Percentiles rank a stretch among this genome's conserved stretches.
Evolutionary conservation across 495 filamentous ascomycete species (phyloP).

Genomic region (Daldinia vernicosa): DNA sequence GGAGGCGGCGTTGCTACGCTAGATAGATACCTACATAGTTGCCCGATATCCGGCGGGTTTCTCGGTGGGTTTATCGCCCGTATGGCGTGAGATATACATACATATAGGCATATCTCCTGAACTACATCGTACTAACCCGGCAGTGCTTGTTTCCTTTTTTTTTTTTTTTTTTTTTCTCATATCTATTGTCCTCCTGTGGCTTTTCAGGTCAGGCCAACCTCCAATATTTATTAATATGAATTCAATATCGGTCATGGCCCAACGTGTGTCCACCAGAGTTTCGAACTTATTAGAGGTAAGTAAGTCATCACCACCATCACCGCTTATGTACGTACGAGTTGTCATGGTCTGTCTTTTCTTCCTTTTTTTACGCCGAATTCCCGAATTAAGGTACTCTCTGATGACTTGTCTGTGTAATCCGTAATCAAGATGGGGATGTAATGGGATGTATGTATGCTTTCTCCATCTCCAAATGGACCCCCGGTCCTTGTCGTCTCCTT

Average conservation of each 20-base stretch:
- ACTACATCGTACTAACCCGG: too few relatives aligned
- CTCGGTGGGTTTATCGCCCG: conserved; percentile 26
- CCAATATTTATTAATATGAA: background rate
- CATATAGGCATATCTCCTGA: too few relatives aligned
- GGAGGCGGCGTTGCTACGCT: conserved; percentile 18
- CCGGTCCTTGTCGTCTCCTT: conserved; percentile 22
- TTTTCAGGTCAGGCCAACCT: too few relatives aligned
- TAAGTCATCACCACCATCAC: background rate
- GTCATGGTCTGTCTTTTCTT: background rate
- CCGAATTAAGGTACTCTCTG: conserved; percentile 26
- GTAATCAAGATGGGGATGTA: background rate
- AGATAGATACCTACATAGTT: conserved; percentile 26
- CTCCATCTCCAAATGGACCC: conserved; percentile 21
- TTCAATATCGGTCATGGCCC: background rate
- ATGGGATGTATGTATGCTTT: conserved; percentile 2
- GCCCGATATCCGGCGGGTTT: conserved; percentile 22
- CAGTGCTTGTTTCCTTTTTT: background rate
- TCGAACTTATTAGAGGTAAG: background rate
- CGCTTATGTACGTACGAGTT: background rate
- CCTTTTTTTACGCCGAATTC: conserved; percentile 27
- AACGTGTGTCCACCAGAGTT: background rate
- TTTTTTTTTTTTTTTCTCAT: background rate
- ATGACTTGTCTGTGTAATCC: conserved; percentile 31
- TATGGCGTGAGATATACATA: conserved; percentile 2
- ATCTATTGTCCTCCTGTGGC: background rate